Evolutionary conservation across 139 green algal species (phyloP).

Genomic region (Chlamydomonas applanata): DNA sequence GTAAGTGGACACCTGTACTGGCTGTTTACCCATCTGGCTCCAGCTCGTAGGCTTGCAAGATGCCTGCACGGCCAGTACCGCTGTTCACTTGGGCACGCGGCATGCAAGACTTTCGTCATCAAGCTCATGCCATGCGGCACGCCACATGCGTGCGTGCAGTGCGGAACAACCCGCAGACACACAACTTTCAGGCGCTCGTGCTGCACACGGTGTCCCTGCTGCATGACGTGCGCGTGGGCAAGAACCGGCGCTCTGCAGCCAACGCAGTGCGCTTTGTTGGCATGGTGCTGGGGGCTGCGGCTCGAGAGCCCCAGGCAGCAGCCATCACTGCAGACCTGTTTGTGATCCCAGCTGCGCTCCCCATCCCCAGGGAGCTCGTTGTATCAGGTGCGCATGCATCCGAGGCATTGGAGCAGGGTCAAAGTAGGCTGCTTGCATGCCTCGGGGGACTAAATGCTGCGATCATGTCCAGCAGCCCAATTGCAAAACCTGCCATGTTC

Average conservation of each 20-base stretch:
- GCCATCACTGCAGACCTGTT: background rate
- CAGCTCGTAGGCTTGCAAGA: too few species aligned
- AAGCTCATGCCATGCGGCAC: too few species aligned
- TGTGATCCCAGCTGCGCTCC: background rate
- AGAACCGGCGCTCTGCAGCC: constrained; percentile 38
- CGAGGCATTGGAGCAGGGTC: too few species aligned
- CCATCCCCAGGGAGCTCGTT: constrained; percentile 1
- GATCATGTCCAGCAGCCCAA: too few species aligned
- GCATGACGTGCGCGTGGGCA: constrained; percentile 16
- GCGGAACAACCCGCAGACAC: constrained; percentile 67
- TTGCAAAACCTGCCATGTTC: too few species aligned
- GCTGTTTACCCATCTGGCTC: too few species aligned
- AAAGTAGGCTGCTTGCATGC: too few species aligned
- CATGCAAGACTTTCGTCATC: too few species aligned
- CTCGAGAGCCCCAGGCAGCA: constrained; percentile 22
- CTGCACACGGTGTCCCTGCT: constrained; percentile 56
- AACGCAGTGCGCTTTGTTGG: constrained; percentile 67
- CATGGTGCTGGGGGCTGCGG: constrained; percentile 52
- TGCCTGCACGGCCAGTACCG: too few species aligned
- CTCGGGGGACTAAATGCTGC: too few species aligned
- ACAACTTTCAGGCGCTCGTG: constrained; percentile 72
- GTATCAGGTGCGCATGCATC: background rate
- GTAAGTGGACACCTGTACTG: too few species aligned
- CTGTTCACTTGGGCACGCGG: too few species aligned
- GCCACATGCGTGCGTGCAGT: constrained; percentile 34